Conservation (phyloP, 1,284 basidiomycete species). For the Sporisorium graminicola region DNA sequence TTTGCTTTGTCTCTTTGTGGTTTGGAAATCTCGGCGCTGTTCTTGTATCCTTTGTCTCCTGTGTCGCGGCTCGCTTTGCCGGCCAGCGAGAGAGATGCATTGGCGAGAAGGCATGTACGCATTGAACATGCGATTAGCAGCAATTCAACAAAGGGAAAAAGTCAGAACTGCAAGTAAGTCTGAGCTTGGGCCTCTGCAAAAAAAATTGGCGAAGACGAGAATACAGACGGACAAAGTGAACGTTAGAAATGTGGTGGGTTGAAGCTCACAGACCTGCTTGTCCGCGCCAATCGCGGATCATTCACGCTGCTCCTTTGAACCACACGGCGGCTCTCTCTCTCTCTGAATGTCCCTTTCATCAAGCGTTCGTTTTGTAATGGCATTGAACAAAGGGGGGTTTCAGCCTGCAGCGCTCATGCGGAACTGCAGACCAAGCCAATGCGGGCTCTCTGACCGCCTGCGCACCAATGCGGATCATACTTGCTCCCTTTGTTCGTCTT, state of each 20-base stretch:
- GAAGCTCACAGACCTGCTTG: neutral
- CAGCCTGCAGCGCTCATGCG: neutral
- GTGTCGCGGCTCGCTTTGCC: neutral
- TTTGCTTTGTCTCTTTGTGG: conserved; percentile 19
- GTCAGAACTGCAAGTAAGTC: neutral
- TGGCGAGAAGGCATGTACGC: neutral
- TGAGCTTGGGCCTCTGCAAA: conserved; percentile 11
- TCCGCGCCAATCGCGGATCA: neutral
- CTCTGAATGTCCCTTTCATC: no score
- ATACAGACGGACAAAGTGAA: conserved; percentile 9
- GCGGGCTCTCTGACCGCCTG: conserved; percentile 15
- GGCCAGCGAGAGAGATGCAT: neutral
- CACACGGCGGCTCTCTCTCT: no score
- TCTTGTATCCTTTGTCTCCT: neutral
- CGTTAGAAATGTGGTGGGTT: conserved; percentile 19
- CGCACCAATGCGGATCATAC: neutral
- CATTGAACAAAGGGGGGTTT: neutral
- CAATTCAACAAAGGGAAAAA: conserved; percentile 9
- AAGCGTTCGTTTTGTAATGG: no score
- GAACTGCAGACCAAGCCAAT: conserved; percentile 7
- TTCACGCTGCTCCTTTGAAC: no score
- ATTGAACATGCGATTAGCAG: neutral
- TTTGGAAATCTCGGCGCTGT: conserved; percentile 15
- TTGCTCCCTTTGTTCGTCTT: neutral
- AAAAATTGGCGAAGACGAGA: neutral